Conservation (phyloP, 192 early-diverging fungal genomes). For the Polychytrium aggregatum region DNA sequence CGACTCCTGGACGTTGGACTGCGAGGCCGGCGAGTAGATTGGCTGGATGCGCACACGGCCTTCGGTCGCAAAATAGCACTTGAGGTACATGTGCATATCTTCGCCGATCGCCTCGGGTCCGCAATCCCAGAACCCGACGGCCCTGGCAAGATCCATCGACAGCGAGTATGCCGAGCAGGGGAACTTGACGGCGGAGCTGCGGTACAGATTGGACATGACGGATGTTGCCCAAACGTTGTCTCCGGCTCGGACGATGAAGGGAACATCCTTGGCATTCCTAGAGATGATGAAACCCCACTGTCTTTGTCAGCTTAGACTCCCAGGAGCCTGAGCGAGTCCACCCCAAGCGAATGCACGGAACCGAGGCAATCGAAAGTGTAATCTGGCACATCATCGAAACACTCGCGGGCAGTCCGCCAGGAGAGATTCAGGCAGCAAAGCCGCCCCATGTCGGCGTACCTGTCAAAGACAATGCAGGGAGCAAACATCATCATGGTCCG, state of each 20-base stretch:
- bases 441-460: too few species aligned
- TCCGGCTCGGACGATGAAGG: conserved; percentile 49
- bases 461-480: conserved; percentile 27
- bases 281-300: neutral
- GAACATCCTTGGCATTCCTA: conserved; percentile 49
- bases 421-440: too few species aligned
- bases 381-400: neutral
- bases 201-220: conserved; percentile 50
- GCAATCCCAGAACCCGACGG: conserved; percentile 56
- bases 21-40: conserved; percentile 55
- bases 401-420: too few species aligned
- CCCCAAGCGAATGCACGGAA: too few species aligned
- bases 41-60: conserved; percentile 38
- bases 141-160: conserved; percentile 47
- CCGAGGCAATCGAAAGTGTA: too few species aligned
- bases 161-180: conserved; percentile 60
- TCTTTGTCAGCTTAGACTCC: neutral
- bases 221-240: conserved; percentile 54
- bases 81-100: conserved; percentile 61
- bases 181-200: conserved; percentile 37
- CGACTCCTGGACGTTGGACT: conserved; percentile 23
- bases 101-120: conserved; percentile 51
- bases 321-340: conserved; percentile 12
- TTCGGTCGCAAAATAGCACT: conserved; percentile 52
- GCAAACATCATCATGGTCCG: conserved; percentile 21